These are phyloP conservation scores for Termitomyces bulborhizus DNA, from an alignment of 768 basidiomycete species.

Conservation along the genomic window DNA sequence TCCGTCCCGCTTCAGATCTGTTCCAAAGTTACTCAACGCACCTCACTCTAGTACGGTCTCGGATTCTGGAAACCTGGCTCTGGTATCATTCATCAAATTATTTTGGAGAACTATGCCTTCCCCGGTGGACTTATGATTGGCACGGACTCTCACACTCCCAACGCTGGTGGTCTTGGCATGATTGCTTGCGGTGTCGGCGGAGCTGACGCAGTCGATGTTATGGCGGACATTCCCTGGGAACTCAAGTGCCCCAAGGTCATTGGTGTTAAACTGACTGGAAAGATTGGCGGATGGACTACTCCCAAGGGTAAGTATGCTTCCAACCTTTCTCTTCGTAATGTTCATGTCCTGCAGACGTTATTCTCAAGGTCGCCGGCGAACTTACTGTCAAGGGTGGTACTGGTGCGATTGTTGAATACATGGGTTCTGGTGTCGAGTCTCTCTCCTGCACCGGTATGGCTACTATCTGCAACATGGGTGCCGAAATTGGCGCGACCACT, in stretches of 20 bases:
- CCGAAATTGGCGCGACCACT: constrained; percentile 98
- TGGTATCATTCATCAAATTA: constrained; percentile 99
- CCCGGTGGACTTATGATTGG: constrained; percentile 99
- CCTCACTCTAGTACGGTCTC: constrained; percentile 72
- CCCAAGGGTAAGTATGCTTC: constrained; percentile 67
- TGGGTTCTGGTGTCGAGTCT: constrained; percentile 89
- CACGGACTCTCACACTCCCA: constrained; percentile 98
- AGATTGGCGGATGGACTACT: constrained; percentile 95
- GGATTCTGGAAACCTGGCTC: constrained; percentile 99
- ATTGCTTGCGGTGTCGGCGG: constrained; percentile 99
- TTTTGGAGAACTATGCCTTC: constrained; percentile 99
- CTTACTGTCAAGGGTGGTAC: constrained; percentile 99
- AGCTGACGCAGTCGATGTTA: constrained; percentile 98
- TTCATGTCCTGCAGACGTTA: constrained; percentile 62
- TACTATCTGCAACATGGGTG: constrained; percentile 99
- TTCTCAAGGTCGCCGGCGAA: constrained; percentile 98
- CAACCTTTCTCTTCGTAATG: not conserved
- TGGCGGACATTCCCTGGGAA: constrained; percentile 98
- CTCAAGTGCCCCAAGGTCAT: constrained; percentile 99
- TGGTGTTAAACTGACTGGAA: constrained; percentile 93
- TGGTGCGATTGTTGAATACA: constrained; percentile 98
- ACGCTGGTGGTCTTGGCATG: constrained; percentile 99
- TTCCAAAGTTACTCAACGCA: not conserved
- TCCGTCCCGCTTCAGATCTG: constrained; percentile 1
- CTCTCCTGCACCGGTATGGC: constrained; percentile 99